Base-by-base conservation (phyloP, 352 stramenopile species). In the Globisporangium nodosum region DNA sequence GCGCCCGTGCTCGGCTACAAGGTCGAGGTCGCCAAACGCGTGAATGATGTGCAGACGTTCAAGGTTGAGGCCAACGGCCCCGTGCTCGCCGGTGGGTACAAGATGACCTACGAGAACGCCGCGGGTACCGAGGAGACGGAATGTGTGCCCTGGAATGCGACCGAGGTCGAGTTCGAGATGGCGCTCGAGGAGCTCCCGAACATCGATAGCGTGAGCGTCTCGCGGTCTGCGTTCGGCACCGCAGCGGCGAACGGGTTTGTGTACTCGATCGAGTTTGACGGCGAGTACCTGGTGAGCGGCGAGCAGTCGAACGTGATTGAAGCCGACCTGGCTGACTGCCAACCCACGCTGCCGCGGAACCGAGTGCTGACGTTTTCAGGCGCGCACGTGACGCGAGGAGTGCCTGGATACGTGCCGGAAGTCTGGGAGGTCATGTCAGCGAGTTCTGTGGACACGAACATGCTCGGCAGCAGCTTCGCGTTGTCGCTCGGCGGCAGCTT, bases 1-100 rank as follows among this genome's bases (percentile, higher is more conserved):
- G 78, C 79, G 1, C 81, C 81, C 1, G 78, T 93, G 46, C 61
- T 93, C 12, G 81, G 81, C 0, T 93, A 93, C 67, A 87, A 84
- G 48, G 76, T 93, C 54, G 81, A 93, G 43, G 61, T 93, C 37
- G 81, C 84, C 5, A 68, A 63, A n/a, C 78, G 78, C 43, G 70
- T 93, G 39, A 62, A 88, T 49, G 73, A 85, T 13, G 84, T 90
- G 52, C 79, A 93, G 42, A 88, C 67, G 15, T 87, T 93, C 66
- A 71, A 74, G 7, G 77, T 91, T 42, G 61, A 69, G 30, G 73
- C 78, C 9, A 79, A 74, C 46, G 81, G 79, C 0, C 78, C 79
- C 6, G 59, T 93, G 30, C 40, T 77, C 2, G 58, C 66, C 0
- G 84, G 81, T 0, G 52, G 58, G 11, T 93, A 92, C 67, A 79